Conservation (phyloP, 1,284 basidiomycete species). For the Sutorius eximius region DNA sequence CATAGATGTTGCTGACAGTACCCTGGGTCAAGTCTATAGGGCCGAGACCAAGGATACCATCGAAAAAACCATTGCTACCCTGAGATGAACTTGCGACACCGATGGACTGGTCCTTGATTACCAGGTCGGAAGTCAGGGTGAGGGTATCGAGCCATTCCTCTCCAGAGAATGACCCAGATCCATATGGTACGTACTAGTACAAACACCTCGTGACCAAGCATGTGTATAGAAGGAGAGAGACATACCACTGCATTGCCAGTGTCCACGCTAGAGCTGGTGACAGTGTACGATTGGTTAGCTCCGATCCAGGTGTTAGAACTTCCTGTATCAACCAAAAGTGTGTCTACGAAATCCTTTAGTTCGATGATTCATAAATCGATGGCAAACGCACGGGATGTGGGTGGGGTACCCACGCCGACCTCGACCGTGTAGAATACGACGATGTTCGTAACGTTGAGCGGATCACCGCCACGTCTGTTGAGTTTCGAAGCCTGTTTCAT, state of each 20-base stretch:
- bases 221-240: not conserved
- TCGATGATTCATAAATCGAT: not conserved
- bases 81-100: conserved; percentile 35
- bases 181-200: conserved; percentile 43
- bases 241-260: conserved; percentile 44
- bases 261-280: conserved; percentile 43
- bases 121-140: conserved; percentile 40
- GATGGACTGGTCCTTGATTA: conserved; percentile 39
- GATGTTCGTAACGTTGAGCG: conserved; percentile 9
- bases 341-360: conserved; percentile 9
- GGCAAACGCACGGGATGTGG: conserved; percentile 32
- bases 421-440: conserved; percentile 37
- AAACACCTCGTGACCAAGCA: not conserved
- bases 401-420: conserved; percentile 45
- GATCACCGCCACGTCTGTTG: not conserved
- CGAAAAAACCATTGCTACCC: conserved; percentile 30
- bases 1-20: conserved; percentile 24
- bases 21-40: conserved; percentile 50
- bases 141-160: conserved; percentile 53
- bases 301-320: conserved; percentile 42
- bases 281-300: conserved; percentile 37
- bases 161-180: conserved; percentile 52
- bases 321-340: conserved; percentile 32
- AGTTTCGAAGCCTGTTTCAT: conserved; percentile 3
- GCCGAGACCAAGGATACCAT: conserved; percentile 59